Base-by-base conservation (phyloP, 164 flowering plant genomes). In the Tetracentron sinense region DNA sequence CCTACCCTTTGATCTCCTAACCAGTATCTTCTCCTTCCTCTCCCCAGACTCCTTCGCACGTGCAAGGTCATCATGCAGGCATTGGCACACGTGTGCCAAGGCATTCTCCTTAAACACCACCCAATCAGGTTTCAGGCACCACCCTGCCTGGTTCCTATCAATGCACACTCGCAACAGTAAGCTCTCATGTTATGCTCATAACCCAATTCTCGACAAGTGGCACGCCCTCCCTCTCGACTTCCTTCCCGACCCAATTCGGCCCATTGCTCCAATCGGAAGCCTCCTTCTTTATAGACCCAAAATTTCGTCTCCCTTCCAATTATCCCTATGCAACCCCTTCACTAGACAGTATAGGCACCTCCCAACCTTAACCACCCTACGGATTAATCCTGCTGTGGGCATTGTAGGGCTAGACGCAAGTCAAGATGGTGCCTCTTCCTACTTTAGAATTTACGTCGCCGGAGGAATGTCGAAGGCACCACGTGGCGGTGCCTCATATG, bases 11-110 rank as follows among this genome's bases (percentile, higher is more conserved):
- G 93, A 87, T 70, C 60, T 83, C 38, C 74, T 87, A 31, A 49
- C 81, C 66, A 77, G 59, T 63, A 73, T 85, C 75, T 79, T 85
- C 80, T 81, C 90, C 82, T 69, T 73, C 77, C 90, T 87, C 67
- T 21, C 88, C 0, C 78, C 87, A 22, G 84, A 83, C 64, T 85
- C 88, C 63, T 58, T 87, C 20, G 84, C 87, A 19, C 38, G 80
- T 27, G 88, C 90, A 62, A 69, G 56, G 22, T 67, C 85, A 20
- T 59, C 64, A 2, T 83, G 88, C 74, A 66, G 70, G 58, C 66
- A 73, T 19, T 87, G 94, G 94, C 78, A 75, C 65, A 29, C 44
- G 2, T 75, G 81, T 60, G 70, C 70, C 64, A 66, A 42, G 33
- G 27, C 58, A 1, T 56, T 48, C 58, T 60, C 74, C 16, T 29